phyloP scores from a whole-genome alignment of 352 stramenopile species.

The Phytophthora parvispora region DNA sequence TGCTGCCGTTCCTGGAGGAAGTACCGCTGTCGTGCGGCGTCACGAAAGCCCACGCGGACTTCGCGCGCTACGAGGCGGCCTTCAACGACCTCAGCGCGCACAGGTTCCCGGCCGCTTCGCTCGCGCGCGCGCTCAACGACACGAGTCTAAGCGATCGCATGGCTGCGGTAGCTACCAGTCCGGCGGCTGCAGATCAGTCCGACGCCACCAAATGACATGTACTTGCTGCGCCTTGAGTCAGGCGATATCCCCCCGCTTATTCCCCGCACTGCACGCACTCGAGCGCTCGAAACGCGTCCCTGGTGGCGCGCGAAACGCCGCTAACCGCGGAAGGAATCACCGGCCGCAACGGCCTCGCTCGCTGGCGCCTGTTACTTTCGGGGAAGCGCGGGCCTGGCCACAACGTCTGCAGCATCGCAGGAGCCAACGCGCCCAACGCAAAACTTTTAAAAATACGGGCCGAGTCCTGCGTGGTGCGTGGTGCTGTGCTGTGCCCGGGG shows the following conservation, averaged over 20 bases:
- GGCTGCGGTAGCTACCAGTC: slow-evolving; percentile 13
- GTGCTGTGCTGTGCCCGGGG: not conserved
- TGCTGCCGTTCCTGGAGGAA: slow-evolving; percentile 66
- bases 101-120: slow-evolving; percentile 21
- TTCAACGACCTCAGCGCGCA: slow-evolving; percentile 78
- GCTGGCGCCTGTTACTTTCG: slow-evolving; percentile 16
- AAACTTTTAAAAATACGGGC: slow-evolving; percentile 2
- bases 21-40: slow-evolving; percentile 49
- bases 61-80: slow-evolving; percentile 70
- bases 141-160: slow-evolving; percentile 23
- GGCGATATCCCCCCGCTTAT: slow-evolving; percentile 19
- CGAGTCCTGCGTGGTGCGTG: not conserved
- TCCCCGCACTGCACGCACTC: not conserved
- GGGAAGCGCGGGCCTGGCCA: slow-evolving; percentile 11
- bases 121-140: slow-evolving; percentile 23
- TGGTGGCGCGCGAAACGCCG: slow-evolving; percentile 44
- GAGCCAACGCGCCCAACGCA: not conserved
- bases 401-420: slow-evolving; percentile 29
- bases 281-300: slow-evolving; percentile 4
- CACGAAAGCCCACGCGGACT: slow-evolving; percentile 60
- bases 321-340: slow-evolving; percentile 36
- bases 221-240: not conserved
- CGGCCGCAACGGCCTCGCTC: slow-evolving; percentile 19
- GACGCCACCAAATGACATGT: slow-evolving; percentile 4
- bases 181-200: not conserved